Percentiles rank a stretch among this genome's conserved stretches.
Evolutionary conservation across 371 early-diverging fungal species (phyloP).

Genomic region (Mucor lusitanicus): DNA sequence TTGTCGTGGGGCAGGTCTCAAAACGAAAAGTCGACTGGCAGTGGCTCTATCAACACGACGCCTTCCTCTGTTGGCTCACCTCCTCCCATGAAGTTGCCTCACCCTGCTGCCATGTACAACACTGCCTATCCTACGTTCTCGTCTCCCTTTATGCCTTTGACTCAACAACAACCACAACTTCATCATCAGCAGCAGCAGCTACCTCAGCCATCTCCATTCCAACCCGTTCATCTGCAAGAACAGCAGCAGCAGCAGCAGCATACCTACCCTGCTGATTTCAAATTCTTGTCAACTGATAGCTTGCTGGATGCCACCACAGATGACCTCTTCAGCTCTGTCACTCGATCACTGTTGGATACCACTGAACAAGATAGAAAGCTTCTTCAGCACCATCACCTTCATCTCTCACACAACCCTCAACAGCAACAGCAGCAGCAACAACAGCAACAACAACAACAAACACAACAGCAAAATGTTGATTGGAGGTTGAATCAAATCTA

Average conservation of each 20-base stretch:
- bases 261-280: background rate
- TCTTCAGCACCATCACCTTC: background rate
- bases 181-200: background rate
- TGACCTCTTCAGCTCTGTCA: background rate
- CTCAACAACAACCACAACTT: background rate
- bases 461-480: background rate
- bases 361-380: constrained; percentile 1
- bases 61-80: background rate
- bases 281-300: background rate
- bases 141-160: background rate
- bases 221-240: background rate
- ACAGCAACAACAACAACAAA: constrained; percentile 1
- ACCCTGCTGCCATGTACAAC: background rate
- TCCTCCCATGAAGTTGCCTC: background rate
- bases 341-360: background rate
- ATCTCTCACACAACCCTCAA: background rate
- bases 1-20: constrained; percentile 84
- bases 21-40: background rate
- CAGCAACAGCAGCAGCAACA: background rate
- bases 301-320: background rate
- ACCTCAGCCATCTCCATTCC: background rate
- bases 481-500: constrained; percentile 16
- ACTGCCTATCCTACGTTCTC: background rate
- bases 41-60: background rate
- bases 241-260: background rate